Evolutionary conservation across 2,329 filamentous ascomycete species (phyloP).

Genomic region (Fusarium beomiforme): DNA sequence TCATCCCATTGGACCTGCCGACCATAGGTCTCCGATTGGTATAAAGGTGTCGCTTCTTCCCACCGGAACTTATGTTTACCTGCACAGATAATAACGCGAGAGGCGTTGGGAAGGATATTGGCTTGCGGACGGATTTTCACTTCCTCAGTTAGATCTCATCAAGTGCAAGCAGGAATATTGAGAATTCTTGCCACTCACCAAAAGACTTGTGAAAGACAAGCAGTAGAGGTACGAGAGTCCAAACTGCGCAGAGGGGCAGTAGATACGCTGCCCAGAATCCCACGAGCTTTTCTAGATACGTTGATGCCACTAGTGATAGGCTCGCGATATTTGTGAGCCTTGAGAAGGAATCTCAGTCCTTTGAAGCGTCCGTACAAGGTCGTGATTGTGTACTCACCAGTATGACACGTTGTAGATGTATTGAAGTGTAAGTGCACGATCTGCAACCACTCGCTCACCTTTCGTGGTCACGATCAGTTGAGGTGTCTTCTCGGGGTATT

Average conservation of each 20-base stretch:
- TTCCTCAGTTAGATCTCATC: not conserved
- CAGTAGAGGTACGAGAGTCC: not conserved
- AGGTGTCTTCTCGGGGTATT: not conserved
- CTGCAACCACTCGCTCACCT: not conserved
- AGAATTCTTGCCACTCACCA: not conserved
- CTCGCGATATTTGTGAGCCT: conserved; percentile 1
- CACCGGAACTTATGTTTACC: not conserved
- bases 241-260: not conserved
- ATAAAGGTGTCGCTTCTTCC: not conserved
- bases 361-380: too few relatives aligned
- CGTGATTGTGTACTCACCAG: not conserved
- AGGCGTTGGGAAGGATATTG: not conserved
- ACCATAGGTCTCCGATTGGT: not conserved
- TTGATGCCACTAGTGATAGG: not conserved
- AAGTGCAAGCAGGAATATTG: not conserved
- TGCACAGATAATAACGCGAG: not conserved
- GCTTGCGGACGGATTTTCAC: not conserved
- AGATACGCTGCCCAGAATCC: conserved; percentile 1
- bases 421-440: not conserved
- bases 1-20: not conserved
- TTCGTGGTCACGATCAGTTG: not conserved
- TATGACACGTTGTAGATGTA: not conserved
- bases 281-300: not conserved
- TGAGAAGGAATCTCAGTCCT: too few relatives aligned
- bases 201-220: not conserved